Percentiles rank a stretch among this genome's conserved stretches.
Evolutionary conservation across 208 protist genomes (phyloP).

Genomic region (Endotrypanum monterogeii): DNA sequence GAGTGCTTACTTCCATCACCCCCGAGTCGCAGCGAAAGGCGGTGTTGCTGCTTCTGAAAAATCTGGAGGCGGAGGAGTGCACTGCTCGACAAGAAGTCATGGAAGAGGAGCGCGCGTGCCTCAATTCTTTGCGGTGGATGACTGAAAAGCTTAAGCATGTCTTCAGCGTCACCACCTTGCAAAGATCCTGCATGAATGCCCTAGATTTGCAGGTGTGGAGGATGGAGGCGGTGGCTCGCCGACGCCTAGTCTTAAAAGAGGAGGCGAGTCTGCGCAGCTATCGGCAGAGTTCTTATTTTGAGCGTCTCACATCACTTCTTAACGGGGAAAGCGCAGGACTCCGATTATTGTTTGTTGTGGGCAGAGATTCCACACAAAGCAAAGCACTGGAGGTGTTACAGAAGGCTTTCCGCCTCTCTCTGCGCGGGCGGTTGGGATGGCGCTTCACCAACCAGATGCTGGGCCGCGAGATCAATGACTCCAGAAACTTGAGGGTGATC

Average conservation of each 20-base stretch:
- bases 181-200: not conserved
- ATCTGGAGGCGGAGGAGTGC: conserved; percentile 41
- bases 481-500: conserved; percentile 45
- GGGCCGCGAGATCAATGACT: conserved; percentile 50
- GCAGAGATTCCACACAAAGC: conserved; percentile 5
- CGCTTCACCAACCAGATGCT: conserved; percentile 49
- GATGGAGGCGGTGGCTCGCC: conserved; percentile 14
- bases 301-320: not conserved
- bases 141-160: not conserved
- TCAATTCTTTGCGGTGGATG: conserved; percentile 1
- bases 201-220: conserved; percentile 4
- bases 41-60: conserved; percentile 29
- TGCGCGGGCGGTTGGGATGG: conserved; percentile 56
- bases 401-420: conserved; percentile 38
- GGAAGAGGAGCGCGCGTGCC: conserved; percentile 19
- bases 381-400: conserved; percentile 52
- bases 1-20: conserved; percentile 27
- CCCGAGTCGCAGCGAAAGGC: conserved; percentile 13
- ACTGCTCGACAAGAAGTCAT: conserved; percentile 19
- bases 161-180: not conserved
- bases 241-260: not conserved
- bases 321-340: not conserved
- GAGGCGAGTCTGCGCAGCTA: conserved; percentile 3
- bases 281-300: not conserved
- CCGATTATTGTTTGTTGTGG: conserved; percentile 27